Percentiles rank a stretch among this genome's conserved stretches.
These are phyloP conservation scores for Rhizopogon rudus DNA, from an alignment of 768 basidiomycete genomes.

Conservation along the genomic window DNA sequence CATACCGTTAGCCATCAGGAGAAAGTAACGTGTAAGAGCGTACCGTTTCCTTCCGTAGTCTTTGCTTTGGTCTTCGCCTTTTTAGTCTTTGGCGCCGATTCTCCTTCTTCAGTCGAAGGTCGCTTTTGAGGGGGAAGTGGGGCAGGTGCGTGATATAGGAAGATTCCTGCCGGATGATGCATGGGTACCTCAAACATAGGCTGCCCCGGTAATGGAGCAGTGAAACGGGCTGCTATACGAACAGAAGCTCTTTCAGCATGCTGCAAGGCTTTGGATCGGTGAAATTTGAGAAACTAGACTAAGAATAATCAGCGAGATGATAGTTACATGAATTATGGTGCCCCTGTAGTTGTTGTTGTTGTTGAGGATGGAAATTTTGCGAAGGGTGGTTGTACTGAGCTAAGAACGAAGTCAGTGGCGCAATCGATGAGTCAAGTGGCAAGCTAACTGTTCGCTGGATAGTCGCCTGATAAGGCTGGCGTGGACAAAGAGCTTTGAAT, in stretches of 20 bases:
- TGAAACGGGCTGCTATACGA: conserved; percentile 51
- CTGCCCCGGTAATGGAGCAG: conserved; percentile 25
- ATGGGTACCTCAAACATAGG: conserved; percentile 29
- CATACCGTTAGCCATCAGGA: conserved; percentile 10
- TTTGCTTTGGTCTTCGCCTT: conserved; percentile 38
- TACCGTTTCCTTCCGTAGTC: conserved; percentile 28
- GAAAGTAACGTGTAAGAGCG: conserved; percentile 6
- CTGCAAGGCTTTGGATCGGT: conserved; percentile 42
- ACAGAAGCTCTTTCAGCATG: conserved; percentile 49
- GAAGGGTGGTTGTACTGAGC: conserved; percentile 29
- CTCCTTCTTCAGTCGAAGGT: conserved; percentile 32
- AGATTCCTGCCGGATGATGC: conserved; percentile 21
- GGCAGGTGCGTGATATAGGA: conserved; percentile 25
- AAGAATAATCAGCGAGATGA: conserved; percentile 16
- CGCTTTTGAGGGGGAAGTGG: conserved; percentile 31
- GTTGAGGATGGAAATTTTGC: conserved; percentile 28
- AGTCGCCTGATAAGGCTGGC: conserved; percentile 40
- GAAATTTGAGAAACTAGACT: conserved; percentile 15
- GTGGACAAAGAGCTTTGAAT: conserved; percentile 11
- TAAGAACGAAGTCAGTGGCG: conserved; percentile 16
- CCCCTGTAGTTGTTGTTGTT: conserved; percentile 22
- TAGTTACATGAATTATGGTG: conserved; percentile 28
- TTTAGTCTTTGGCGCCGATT: conserved; percentile 41
- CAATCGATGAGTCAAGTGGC: conserved; percentile 1
- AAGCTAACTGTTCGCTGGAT: conserved; percentile 32